Base-by-base conservation (phyloP, 2,329 filamentous ascomycete species). In the Chaetomiaceae sp. region DNA sequence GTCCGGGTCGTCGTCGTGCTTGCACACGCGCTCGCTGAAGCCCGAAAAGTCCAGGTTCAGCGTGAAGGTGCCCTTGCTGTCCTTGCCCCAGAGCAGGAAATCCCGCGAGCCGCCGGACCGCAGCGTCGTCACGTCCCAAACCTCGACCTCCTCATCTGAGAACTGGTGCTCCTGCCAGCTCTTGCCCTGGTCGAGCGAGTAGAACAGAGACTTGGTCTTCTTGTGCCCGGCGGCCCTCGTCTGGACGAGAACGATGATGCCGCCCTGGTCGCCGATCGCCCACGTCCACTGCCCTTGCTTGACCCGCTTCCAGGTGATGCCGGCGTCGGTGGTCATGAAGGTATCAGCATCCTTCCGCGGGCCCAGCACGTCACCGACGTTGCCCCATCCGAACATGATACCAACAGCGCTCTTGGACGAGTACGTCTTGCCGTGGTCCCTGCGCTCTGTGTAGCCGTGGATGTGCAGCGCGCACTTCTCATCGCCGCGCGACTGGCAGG, bases 221-320 rank as follows among this genome's bases (percentile, higher is more conserved):
- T 58, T 52, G 2, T 45, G 6, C 48, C 34, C 45, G 19, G 51
- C 38, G 4, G 40, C 39, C 3, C 79, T 79, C 14, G 90, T 83
- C 65, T 87, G 82, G 20, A 92, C 91, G 45, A 99, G 85, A 38
- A 95, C 89, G 57, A 97, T 83, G 63, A 97, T 87, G 6, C 90
- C 94, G 25, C 94, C 94, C 68, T 96, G 90, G 64, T 99, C 95
- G 54, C 94, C 95, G 67, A 90, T 96, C 65, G 95, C 89, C 90
- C 91, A 99, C 65, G 88, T 87, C 77, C 91, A 96, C 33, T 80
- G 81, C 6, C 94, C 95, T 71, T 95, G 91, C 72, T 88, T 92
- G 57, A 92, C 84, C 54, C 85, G 82, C 59, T 79, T 84, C 94
- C 94, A 99, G 36, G 76, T 88, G 47, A 97, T 79, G 51, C 95